These are phyloP conservation scores for Lichtheimia hyalospora DNA, from an alignment of 371 early-diverging fungal genomes.

Conservation along the genomic window DNA sequence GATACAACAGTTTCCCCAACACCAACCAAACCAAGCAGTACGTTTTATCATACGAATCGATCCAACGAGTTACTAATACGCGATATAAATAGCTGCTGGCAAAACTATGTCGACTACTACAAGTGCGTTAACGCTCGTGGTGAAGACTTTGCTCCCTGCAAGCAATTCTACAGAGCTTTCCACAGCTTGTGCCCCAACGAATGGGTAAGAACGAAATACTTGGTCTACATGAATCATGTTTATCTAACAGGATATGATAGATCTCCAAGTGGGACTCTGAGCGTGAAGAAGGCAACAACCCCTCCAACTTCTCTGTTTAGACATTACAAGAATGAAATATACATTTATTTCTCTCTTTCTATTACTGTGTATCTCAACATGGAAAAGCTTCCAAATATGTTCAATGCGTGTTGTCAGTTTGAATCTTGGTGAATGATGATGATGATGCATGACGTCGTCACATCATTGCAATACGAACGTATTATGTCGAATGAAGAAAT, in stretches of 20 bases:
- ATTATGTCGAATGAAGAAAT: no score
- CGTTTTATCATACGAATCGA: background rate
- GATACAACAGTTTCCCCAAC: conserved; percentile 81
- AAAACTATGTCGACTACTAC: conserved; percentile 95
- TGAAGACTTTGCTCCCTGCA: conserved; percentile 89
- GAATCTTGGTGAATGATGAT: no score
- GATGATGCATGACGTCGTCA: no score
- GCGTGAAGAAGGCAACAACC: conserved; percentile 79
- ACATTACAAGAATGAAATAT: conserved; percentile 11
- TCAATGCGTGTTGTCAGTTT: no score
- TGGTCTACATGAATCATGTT: no score
- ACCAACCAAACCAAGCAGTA: conserved; percentile 92
- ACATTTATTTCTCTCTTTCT: no score
- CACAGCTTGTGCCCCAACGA: conserved; percentile 82
- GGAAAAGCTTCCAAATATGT: no score
- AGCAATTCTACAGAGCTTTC: conserved; percentile 80
- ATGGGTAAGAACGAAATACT: conserved; percentile 63
- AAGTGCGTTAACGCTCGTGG: conserved; percentile 86
- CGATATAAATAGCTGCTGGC: conserved; percentile 68
- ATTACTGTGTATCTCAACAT: no score
- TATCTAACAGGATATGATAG: conserved; percentile 34
- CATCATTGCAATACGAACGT: no score
- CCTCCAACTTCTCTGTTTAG: conserved; percentile 57
- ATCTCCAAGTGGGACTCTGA: conserved; percentile 82
- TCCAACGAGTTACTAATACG: background rate